These are phyloP conservation scores for Perkinsela sp. DNA, from an alignment of 208 protist genomes.

Conservation along the genomic window DNA sequence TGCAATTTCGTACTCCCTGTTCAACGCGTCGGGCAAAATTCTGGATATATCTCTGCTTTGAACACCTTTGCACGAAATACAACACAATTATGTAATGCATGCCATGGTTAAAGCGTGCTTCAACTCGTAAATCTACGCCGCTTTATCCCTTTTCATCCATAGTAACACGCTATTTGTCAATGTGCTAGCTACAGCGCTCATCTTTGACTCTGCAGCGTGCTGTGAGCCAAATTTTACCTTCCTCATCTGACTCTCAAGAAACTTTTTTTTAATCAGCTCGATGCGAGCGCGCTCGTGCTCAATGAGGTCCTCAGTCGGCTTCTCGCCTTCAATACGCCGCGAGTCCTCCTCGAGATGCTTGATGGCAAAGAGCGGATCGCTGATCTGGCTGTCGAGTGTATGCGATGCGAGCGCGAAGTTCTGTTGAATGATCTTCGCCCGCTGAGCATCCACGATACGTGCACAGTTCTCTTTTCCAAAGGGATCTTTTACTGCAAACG, in stretches of 20 bases:
- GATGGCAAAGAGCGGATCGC: neutral
- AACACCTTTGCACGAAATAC: too few relatives aligned
- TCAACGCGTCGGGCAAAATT: too few relatives aligned
- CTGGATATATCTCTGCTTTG: too few relatives aligned
- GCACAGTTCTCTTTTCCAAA: slow-evolving; percentile 56
- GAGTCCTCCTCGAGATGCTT: neutral
- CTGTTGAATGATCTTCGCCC: neutral
- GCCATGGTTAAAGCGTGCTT: too few relatives aligned
- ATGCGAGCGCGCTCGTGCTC: neutral
- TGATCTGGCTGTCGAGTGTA: neutral
- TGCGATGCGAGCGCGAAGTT: neutral
- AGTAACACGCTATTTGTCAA: neutral
- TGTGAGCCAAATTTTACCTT: neutral
- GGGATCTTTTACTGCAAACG: slow-evolving; percentile 58
- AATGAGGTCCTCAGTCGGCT: neutral
- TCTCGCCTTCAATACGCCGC: neutral
- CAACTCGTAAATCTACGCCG: too few relatives aligned
- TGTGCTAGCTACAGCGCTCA: neutral
- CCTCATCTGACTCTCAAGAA: neutral
- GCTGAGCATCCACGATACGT: slow-evolving; percentile 16
- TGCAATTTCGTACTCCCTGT: too few relatives aligned
- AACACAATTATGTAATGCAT: too few relatives aligned
- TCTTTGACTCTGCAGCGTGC: neutral
- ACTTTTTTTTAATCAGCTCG: neutral
- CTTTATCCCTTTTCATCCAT: neutral